Conservation (phyloP, 2,329 filamentous ascomycete species). For the Fragosphaeria purpurea region DNA sequence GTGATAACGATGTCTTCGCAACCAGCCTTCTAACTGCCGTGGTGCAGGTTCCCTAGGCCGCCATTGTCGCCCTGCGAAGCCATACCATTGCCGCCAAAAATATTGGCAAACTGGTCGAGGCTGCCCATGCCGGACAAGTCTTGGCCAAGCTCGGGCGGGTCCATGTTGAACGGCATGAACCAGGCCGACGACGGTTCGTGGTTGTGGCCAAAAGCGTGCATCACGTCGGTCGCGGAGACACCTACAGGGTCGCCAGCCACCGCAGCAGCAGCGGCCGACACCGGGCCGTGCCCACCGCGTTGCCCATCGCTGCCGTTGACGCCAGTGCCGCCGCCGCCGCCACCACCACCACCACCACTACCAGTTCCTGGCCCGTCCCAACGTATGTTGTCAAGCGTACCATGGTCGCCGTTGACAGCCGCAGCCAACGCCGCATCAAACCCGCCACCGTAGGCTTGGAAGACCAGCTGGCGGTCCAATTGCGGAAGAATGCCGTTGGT, state of each 20-base stretch:
- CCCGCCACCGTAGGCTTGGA: slow-evolving; percentile 56
- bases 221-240: slow-evolving; percentile 8
- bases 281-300: neutral
- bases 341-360: slow-evolving; percentile 14
- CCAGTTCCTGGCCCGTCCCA: slow-evolving; percentile 25
- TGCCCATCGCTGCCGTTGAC: slow-evolving; percentile 1
- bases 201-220: slow-evolving; percentile 21
- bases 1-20: neutral
- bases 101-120: slow-evolving; percentile 38
- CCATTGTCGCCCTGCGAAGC: slow-evolving; percentile 18
- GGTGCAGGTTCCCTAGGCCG: slow-evolving; percentile 22
- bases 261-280: neutral
- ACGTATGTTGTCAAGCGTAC: slow-evolving; percentile 31
- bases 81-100: slow-evolving; percentile 34
- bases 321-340: slow-evolving; percentile 11
- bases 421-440: slow-evolving; percentile 33
- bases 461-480: slow-evolving; percentile 66
- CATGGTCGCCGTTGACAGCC: slow-evolving; percentile 28
- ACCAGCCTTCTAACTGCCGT: slow-evolving; percentile 4
- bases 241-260: neutral
- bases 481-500: slow-evolving; percentile 48
- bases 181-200: slow-evolving; percentile 58
- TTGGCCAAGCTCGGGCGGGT: slow-evolving; percentile 55
- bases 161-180: slow-evolving; percentile 90
- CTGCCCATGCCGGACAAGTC: slow-evolving; percentile 33